Conservation (phyloP, 768 basidiomycete species). For the Saitozyma sp. region DNA sequence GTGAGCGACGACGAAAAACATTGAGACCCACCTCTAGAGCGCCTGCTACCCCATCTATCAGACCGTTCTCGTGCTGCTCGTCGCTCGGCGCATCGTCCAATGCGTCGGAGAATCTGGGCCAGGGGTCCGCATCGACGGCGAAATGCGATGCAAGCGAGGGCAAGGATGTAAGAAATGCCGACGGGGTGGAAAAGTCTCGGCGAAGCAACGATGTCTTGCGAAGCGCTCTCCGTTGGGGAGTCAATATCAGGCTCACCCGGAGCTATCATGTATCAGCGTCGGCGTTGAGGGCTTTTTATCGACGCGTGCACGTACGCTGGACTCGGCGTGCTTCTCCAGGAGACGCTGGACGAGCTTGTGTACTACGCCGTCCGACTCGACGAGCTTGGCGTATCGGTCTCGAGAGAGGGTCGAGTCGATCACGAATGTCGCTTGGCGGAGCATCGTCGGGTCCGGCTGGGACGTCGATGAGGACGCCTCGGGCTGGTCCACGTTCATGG, state of each 20-base stretch:
- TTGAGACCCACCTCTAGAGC: not conserved
- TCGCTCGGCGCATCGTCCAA: not conserved
- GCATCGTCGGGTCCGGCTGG: not conserved
- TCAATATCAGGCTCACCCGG: not conserved
- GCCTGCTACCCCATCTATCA: not conserved
- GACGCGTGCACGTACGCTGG: too few species aligned
- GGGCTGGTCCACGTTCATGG: slow-evolving; percentile 20
- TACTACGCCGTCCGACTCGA: slow-evolving; percentile 33
- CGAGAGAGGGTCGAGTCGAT: slow-evolving; percentile 31
- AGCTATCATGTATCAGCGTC: not conserved
- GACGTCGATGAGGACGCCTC: slow-evolving; percentile 28
- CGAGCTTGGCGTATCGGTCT: slow-evolving; percentile 27
- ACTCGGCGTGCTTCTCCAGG: slow-evolving; percentile 37
- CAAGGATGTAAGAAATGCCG: slow-evolving; percentile 29
- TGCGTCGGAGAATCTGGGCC: slow-evolving; percentile 13
- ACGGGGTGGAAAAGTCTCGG: slow-evolving; percentile 16
- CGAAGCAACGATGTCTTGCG: not conserved
- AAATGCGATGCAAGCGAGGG: slow-evolving; percentile 20
- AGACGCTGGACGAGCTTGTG: slow-evolving; percentile 38
- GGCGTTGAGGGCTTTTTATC: slow-evolving; percentile 21
- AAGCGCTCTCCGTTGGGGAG: not conserved
- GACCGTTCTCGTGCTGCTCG: not conserved
- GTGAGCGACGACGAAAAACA: not conserved
- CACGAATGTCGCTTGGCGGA: slow-evolving; percentile 27
- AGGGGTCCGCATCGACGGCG: slow-evolving; percentile 3